Conservation (phyloP, 768 basidiomycete genomes). For the Galerina sulciceps region DNA sequence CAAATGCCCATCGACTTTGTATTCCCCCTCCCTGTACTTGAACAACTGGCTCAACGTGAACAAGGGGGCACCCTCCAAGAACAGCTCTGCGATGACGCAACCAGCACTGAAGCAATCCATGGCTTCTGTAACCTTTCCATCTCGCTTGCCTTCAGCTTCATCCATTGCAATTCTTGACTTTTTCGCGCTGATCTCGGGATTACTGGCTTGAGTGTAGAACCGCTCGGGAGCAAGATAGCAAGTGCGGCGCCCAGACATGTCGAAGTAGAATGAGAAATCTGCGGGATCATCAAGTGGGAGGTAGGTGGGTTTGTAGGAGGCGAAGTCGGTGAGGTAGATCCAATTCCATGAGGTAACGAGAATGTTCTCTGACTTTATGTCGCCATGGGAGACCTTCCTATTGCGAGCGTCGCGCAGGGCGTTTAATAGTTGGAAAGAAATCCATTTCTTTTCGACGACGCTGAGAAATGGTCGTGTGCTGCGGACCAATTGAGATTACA, state of each 20-base stretch:
- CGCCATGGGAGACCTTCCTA: conserved; percentile 92
- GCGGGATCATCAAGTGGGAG: conserved; percentile 96
- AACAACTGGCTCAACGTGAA: conserved; percentile 95
- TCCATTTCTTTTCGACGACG: conserved; percentile 96
- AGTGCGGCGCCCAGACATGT: conserved; percentile 89
- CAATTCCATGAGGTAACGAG: conserved; percentile 96
- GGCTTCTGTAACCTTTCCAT: conserved; percentile 86
- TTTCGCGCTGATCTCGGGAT: conserved; percentile 71
- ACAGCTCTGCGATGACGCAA: conserved; percentile 95
- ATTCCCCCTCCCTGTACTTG: conserved; percentile 89
- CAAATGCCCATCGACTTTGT: conserved; percentile 74
- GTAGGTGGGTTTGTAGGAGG: conserved; percentile 93
- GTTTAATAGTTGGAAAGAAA: conserved; percentile 89
- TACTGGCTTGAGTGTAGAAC: conserved; percentile 79
- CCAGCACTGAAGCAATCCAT: conserved; percentile 98
- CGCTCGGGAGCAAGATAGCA: conserved; percentile 97
- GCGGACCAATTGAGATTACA: neutral
- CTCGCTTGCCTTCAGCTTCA: conserved; percentile 66
- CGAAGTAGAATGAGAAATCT: conserved; percentile 98
- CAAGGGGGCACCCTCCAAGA: conserved; percentile 90
- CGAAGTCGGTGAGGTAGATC: conserved; percentile 95
- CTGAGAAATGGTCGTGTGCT: conserved; percentile 97
- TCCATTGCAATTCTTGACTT: conserved; percentile 59
- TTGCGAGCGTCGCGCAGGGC: conserved; percentile 83
- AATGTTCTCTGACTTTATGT: conserved; percentile 97